A percentile compares a stretch with the other conserved stretches of the same genome.
Evolutionary conservation across 2,329 filamentous ascomycete genomes (phyloP).

Genomic region (Shiraia sp.): DNA sequence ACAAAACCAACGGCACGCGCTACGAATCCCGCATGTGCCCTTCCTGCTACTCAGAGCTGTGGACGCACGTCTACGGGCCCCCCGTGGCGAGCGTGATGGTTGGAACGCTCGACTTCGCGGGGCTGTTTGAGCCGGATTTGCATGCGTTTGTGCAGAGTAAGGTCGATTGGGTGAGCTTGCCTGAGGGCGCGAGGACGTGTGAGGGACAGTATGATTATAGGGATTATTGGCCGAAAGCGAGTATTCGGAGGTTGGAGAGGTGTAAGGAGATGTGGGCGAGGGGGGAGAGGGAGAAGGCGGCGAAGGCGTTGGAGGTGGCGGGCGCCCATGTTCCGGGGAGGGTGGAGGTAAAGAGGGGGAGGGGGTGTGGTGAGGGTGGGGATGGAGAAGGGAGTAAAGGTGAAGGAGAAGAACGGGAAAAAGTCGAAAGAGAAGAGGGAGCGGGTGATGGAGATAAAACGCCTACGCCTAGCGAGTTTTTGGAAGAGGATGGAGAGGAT

Average conservation of each 20-base stretch:
- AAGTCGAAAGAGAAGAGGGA: too few species aligned
- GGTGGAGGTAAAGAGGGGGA: constrained; percentile 20
- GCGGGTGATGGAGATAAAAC: too few species aligned
- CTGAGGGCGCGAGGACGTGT: constrained; percentile 22
- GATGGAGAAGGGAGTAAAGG: constrained; percentile 26
- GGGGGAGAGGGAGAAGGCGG: constrained; percentile 4
- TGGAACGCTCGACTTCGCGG: constrained; percentile 33
- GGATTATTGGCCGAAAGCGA: constrained; percentile 32
- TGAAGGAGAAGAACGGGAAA: constrained; percentile 34
- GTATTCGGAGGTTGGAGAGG: constrained; percentile 27
- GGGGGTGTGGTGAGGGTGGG: constrained; percentile 14
- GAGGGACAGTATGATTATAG: constrained; percentile 11
- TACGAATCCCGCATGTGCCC: constrained; percentile 13
- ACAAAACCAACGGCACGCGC: constrained; percentile 3
- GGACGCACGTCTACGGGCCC: constrained; percentile 15
- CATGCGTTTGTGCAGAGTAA: constrained; percentile 35
- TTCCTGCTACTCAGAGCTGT: constrained; percentile 25
- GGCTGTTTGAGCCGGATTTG: constrained; percentile 35
- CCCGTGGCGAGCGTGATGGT: constrained; percentile 18
- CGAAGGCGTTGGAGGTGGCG: constrained; percentile 5
- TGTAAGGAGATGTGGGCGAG: constrained; percentile 13
- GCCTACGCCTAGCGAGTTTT: too few species aligned
- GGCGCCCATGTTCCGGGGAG: constrained; percentile 3
- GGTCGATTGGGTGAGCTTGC: constrained; percentile 33
- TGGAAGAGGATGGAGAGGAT: constrained; percentile 34